These are phyloP conservation scores for Selaginella moellendorffii DNA, from an alignment of 75 land plant species.

Conservation along the genomic window DNA sequence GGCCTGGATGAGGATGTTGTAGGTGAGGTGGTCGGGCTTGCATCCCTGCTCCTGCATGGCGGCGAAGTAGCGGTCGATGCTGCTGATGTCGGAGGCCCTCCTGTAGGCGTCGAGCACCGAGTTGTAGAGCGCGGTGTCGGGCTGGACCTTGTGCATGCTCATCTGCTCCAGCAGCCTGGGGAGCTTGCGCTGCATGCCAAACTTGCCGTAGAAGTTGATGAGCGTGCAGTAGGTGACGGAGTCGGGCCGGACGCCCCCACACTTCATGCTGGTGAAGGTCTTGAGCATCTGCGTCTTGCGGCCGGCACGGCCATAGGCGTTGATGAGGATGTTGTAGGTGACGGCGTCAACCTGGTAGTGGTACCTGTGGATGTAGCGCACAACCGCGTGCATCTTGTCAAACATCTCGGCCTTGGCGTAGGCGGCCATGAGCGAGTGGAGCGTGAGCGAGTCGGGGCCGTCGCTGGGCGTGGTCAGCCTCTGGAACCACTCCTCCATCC, in stretches of 20 bases:
- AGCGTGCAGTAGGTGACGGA: slow-evolving; percentile 60
- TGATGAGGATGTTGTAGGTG: slow-evolving; percentile 65
- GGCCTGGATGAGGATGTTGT: slow-evolving; percentile 46
- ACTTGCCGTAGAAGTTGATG: slow-evolving; percentile 57
- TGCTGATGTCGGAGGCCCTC: slow-evolving; percentile 31
- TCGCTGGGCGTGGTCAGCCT: slow-evolving; percentile 49
- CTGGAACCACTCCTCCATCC: slow-evolving; percentile 70
- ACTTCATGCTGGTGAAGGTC: slow-evolving; percentile 48
- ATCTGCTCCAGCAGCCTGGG: slow-evolving; percentile 38
- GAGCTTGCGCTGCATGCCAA: slow-evolving; percentile 32
- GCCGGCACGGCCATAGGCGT: slow-evolving; percentile 84
- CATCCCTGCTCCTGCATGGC: slow-evolving; percentile 49
- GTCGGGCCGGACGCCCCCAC: slow-evolving; percentile 61
- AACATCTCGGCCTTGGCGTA: slow-evolving; percentile 53
- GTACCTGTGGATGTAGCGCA: slow-evolving; percentile 70
- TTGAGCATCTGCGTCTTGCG: slow-evolving; percentile 52
- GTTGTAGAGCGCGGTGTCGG: slow-evolving; percentile 62
- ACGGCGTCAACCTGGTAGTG: slow-evolving; percentile 52
- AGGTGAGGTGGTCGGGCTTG: slow-evolving; percentile 53
- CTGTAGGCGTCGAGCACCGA: slow-evolving; percentile 74
- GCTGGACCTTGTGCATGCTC: slow-evolving; percentile 47
- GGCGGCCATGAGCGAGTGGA: slow-evolving; percentile 62
- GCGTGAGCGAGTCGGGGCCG: slow-evolving; percentile 49
- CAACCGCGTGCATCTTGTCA: slow-evolving; percentile 66
- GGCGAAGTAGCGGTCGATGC: slow-evolving; percentile 49